Evolutionary conservation across 352 stramenopile genomes (phyloP), one percentile per base, ranked within the genome.

Genomic region (Phytophthora melonis): DNA sequence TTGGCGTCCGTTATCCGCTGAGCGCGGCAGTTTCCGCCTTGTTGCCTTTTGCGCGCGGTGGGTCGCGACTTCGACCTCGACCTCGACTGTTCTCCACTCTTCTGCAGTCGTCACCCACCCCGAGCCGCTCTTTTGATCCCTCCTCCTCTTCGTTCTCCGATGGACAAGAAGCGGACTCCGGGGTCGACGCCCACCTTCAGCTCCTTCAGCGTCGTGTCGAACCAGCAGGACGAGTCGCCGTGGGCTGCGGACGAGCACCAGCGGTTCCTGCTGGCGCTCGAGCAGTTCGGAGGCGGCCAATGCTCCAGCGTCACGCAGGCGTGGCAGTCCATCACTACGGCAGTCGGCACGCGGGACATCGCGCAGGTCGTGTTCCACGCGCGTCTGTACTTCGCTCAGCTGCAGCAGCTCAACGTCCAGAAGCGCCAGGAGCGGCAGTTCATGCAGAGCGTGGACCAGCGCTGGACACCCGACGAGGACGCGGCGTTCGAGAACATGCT

Each of bases 191-290:
- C 58, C 25, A 63, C 47, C 21, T 62, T 41, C 27, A 77, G 66
- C 58, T 68, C 75, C 30, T 83, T 74, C 62, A 81, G 73, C 62
- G 60, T 82, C 27, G 63, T 49, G 21, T 10, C 16, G 16, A 50
- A n/a, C 23, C 74, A 62, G 49, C 73, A 74, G 16, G 19, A 50
- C n/a, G 55, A 74, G 14, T 56, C 56, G 23, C 57, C 72, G 1
- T 95, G 89, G 89, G 75, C 80, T 8, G 55, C 61, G 7, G 80
- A 92, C 23, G 89, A 95, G 63, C 89, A 95, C 69, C 62, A 82
- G 32, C 81, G 89, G 11, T 94, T 95, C 70, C 74, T 95, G 1
- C 59, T 78, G 5, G 89, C 74, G 6, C 78, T 95, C 3, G 87
- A 95, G 50, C 79, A 87, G 55, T 90, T 84, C 50, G 89, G 84